Conservation (phyloP, 257 asterid genomes). For the Cordia subcordata region DNA sequence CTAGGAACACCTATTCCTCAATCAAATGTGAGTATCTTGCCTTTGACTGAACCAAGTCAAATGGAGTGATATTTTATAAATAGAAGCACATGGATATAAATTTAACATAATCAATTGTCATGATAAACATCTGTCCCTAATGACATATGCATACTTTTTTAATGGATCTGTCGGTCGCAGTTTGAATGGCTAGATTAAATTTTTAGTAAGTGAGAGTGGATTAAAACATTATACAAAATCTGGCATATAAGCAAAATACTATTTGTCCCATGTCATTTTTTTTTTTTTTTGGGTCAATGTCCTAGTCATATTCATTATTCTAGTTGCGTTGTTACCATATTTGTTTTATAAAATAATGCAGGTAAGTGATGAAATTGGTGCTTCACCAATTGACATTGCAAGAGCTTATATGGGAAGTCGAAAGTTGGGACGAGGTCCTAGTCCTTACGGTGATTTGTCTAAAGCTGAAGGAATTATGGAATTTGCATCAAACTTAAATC, state of each 20-base stretch:
- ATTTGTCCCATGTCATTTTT: not conserved
- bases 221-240: not conserved
- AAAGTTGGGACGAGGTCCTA: conserved; percentile 43
- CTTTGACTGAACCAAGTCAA: not conserved
- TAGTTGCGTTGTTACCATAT: not conserved
- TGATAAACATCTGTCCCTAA: not conserved
- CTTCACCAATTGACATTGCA: conserved; percentile 89
- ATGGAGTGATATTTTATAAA: too few species aligned
- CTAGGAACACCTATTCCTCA: conserved; percentile 32
- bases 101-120: not conserved
- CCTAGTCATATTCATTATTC: too few species aligned
- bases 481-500: conserved; percentile 36
- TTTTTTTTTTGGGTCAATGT: too few species aligned
- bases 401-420: conserved; percentile 90
- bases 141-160: not conserved
- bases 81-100: not conserved
- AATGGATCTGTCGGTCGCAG: not conserved
- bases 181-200: not conserved
- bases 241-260: not conserved
- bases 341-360: conserved; percentile 22
- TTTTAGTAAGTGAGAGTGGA: not conserved
- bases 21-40: conserved; percentile 39
- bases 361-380: conserved; percentile 61
- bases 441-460: conserved; percentile 23
- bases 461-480: conserved; percentile 37